phyloP scores from a whole-genome alignment of 345 rosid genomes.

The Anastatica hierochuntica region DNA sequence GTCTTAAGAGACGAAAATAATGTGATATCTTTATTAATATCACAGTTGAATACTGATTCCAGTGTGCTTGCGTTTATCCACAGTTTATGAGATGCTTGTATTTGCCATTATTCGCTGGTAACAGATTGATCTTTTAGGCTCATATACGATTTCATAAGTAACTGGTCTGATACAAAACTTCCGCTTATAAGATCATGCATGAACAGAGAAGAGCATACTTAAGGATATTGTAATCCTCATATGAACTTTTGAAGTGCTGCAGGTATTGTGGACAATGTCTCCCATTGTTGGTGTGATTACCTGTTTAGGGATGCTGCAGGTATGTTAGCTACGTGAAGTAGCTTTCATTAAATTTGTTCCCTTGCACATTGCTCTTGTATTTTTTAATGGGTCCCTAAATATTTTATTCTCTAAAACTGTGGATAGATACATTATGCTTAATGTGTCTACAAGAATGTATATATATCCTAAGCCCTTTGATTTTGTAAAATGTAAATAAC shows the following conservation, averaged over 20 bases:
- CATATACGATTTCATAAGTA: neutral
- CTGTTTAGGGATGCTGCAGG: slow-evolving; percentile 10
- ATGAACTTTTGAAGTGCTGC: slow-evolving; percentile 2
- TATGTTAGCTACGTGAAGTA: neutral
- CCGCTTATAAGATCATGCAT: neutral
- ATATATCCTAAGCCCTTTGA: slow-evolving; percentile 37
- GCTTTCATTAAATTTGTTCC: neutral
- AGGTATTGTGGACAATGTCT: slow-evolving; percentile 5
- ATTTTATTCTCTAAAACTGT: slow-evolving; percentile 42
- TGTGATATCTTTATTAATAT: neutral
- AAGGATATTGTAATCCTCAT: neutral
- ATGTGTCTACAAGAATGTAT: slow-evolving; percentile 51
- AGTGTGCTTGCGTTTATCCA: neutral
- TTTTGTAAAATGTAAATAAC: slow-evolving; percentile 13
- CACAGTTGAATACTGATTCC: neutral
- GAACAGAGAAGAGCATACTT: neutral
- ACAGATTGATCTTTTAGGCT: neutral
- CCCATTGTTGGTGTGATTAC: neutral
- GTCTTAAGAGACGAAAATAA: slow-evolving; percentile 17
- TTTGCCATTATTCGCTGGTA: slow-evolving; percentile 2
- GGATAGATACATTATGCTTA: slow-evolving; percentile 32
- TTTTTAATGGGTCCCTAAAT: slow-evolving; percentile 26
- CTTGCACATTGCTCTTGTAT: slow-evolving; percentile 19
- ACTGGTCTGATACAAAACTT: neutral
- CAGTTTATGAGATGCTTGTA: slow-evolving; percentile 1